Evolutionary conservation across 495 filamentous ascomycete genomes (phyloP).

Genomic region (Podospora pseudopauciseta): DNA sequence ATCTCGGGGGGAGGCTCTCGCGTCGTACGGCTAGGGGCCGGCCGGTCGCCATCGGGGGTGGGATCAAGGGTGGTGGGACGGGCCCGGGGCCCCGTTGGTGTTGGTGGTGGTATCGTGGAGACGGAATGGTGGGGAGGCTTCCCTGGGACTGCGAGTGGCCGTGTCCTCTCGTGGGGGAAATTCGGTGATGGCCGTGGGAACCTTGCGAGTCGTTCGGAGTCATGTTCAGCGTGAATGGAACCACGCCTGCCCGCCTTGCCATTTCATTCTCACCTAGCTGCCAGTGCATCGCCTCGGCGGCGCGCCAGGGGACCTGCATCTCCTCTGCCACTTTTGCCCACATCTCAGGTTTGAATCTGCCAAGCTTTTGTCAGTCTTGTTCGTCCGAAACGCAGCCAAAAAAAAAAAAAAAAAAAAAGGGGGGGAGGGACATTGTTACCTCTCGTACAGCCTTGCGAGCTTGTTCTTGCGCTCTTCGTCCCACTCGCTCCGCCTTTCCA

Average conservation of each 20-base stretch:
- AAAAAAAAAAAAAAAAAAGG: not conserved
- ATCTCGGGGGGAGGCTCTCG: slow-evolving; percentile 44
- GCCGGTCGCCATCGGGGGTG: slow-evolving; percentile 21
- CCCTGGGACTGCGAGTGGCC: slow-evolving; percentile 49
- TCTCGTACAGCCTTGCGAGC: slow-evolving; percentile 88
- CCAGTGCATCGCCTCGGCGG: slow-evolving; percentile 98
- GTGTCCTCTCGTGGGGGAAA: slow-evolving; percentile 37
- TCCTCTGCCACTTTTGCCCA: slow-evolving; percentile 92
- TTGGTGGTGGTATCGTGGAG: slow-evolving; percentile 32
- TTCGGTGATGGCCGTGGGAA: slow-evolving; percentile 23
- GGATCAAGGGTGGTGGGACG: slow-evolving; percentile 19
- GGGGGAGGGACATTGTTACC: slow-evolving; percentile 53
- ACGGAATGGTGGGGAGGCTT: slow-evolving; percentile 37
- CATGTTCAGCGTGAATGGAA: slow-evolving; percentile 69
- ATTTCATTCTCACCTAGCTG: slow-evolving; percentile 90
- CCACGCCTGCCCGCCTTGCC: slow-evolving; percentile 79
- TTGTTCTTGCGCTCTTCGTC: slow-evolving; percentile 97
- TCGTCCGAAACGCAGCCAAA: not conserved
- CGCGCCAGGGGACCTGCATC: slow-evolving; percentile 94
- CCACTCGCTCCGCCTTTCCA: slow-evolving; percentile 88
- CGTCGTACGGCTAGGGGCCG: slow-evolving; percentile 38
- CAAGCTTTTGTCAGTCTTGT: slow-evolving; percentile 21
- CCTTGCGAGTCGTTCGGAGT: slow-evolving; percentile 54
- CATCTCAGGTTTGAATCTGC: slow-evolving; percentile 94
- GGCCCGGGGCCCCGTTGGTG: slow-evolving; percentile 22